Base-by-base conservation (phyloP, 23 red algal species). In the Gracilaria domingensis region DNA sequence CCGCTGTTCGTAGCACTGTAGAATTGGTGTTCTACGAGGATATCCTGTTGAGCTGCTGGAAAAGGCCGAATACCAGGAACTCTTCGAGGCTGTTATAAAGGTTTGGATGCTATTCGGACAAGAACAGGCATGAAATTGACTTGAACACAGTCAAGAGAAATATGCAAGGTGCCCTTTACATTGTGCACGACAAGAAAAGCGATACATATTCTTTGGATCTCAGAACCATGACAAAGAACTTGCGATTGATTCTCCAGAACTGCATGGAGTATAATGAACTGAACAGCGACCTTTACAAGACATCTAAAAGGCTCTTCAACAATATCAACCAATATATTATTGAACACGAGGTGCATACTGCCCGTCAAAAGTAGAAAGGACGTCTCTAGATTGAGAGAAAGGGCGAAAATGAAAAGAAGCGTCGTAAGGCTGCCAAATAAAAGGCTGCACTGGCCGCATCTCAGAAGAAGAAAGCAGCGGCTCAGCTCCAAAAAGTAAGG, bases 231-330 rank as follows among this genome's bases (percentile, higher is more conserved):
- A 81, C 69, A n/a, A 83, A 55, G 5, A 92, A 98, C 78, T 76
- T 98, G 25, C 86, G 92, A 29, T 38, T 95, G 39, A 74, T 92
- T 8, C 95, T 92, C 81, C 64, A 81, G 53, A 98, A 98, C 65
- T 93, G 90, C 51, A 95, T 98, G 93, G 78, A 82, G 37, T 98
- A 98, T 82, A 98, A 98, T 67, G 84, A 92, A 21, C 81, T 85
- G 42, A 80, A 65, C 8, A 95, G 92, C 40, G 83, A 56, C n/a
- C 84, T 93, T 29, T 83, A 98, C 67, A 57, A 49, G 5, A 75
- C 80, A 18, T 92, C 96, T 11, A 64, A 82, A 37, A 58, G 78
- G 37, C 53, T 88, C 9, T 45, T 94, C 26, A 69, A 90, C 24
- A 36, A 60, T 29, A 29, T 80, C 14, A 67, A 65, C 53, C 12